These are phyloP conservation scores for Luvunga scandens DNA, from an alignment of 345 rosid species.

Conservation along the genomic window DNA sequence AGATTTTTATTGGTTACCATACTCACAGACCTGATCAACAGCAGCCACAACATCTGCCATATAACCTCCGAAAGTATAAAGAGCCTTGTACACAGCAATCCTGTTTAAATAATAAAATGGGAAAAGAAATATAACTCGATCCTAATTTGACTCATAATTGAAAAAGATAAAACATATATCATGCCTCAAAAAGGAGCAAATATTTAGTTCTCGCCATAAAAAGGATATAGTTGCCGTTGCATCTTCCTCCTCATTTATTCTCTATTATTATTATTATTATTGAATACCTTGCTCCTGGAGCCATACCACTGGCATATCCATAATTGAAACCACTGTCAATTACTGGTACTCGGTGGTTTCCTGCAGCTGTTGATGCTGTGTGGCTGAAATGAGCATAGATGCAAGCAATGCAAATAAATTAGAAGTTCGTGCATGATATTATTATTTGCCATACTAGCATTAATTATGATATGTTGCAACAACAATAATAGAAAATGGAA, in stretches of 20 bases:
- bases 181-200: neutral
- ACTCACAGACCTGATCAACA: constrained; percentile 43
- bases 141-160: neutral
- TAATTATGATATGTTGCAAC: neutral
- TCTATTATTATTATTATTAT: too few relatives aligned
- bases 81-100: constrained; percentile 52
- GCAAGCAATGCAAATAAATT: neutral
- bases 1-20: neutral
- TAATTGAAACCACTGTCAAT: constrained; percentile 39
- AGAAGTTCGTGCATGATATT: neutral
- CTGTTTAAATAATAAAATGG: constrained; percentile 14
- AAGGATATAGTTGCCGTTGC: neutral
- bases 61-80: constrained; percentile 45
- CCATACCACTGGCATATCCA: constrained; percentile 55
- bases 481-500: neutral
- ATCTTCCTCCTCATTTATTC: neutral
- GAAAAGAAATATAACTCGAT: neutral
- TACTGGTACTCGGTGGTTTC: constrained; percentile 36
- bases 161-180: neutral
- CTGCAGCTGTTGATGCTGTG: constrained; percentile 51
- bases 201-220: neutral
- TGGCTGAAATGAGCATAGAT: constrained; percentile 30
- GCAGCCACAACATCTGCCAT: constrained; percentile 57
- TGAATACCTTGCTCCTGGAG: constrained; percentile 48
- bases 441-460: neutral